phyloP scores from a whole-genome alignment of 2,329 filamentous ascomycete species.

The Talaromyces verruculosus region DNA sequence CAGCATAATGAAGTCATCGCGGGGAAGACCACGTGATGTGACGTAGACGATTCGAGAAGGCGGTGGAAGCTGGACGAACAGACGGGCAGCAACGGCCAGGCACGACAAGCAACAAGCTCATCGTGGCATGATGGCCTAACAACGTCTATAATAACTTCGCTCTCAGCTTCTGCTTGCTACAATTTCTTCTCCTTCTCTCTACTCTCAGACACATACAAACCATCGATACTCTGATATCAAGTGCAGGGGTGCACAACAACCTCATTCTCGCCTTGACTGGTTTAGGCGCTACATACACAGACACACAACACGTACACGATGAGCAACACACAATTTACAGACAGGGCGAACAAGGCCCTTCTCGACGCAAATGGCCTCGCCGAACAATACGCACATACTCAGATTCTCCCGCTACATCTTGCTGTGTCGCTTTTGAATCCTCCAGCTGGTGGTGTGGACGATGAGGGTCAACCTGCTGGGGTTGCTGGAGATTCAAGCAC shows the following conservation, averaged over 20 bases:
- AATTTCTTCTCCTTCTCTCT: background rate
- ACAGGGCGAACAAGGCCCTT: constrained; percentile 85
- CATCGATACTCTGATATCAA: background rate
- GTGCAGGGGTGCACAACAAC: background rate
- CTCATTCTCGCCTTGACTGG: constrained; percentile 3
- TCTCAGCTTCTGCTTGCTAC: background rate
- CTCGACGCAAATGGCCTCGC: constrained; percentile 85
- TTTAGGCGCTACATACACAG: background rate
- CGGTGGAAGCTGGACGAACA: constrained; percentile 20
- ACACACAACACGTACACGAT: constrained; percentile 29
- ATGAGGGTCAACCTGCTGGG: constrained; percentile 67
- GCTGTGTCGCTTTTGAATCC: constrained; percentile 59
- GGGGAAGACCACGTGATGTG: constrained; percentile 18
- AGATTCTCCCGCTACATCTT: constrained; percentile 86
- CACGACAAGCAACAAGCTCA: background rate
- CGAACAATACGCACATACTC: constrained; percentile 85
- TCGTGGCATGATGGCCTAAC: background rate
- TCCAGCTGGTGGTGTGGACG: constrained; percentile 38
- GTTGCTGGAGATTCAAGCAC: constrained; percentile 64
- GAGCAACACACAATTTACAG: constrained; percentile 70
- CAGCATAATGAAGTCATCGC: constrained; percentile 6
- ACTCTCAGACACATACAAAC: background rate
- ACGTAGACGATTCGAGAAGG: constrained; percentile 22
- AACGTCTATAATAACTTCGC: constrained; percentile 16
- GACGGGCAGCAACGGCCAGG: constrained; percentile 14